phyloP scores from a whole-genome alignment of 2,329 filamentous ascomycete genomes.

The Cordyceps cateniannulata region DNA sequence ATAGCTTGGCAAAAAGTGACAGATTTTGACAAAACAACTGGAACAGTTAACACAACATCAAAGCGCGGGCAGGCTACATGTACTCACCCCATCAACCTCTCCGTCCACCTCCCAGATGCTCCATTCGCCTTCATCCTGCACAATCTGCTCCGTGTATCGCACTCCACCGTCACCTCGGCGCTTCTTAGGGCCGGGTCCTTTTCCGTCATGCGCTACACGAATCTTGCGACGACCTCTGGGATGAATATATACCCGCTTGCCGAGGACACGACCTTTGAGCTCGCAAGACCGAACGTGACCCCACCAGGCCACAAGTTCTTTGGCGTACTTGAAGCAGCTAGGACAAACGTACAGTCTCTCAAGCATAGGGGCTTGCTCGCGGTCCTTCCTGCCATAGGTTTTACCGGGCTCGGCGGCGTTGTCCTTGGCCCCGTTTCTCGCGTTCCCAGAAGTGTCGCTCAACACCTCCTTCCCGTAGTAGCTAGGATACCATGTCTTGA shows the following conservation, averaged over 20 bases:
- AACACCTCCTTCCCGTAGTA: slow-evolving; percentile 74
- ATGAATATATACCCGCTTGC: slow-evolving; percentile 66
- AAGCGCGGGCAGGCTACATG: neutral
- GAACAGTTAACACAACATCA: slow-evolving; percentile 13
- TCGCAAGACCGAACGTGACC: slow-evolving; percentile 54
- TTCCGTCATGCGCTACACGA: slow-evolving; percentile 27
- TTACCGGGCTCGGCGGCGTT: slow-evolving; percentile 17
- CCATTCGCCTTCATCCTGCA: slow-evolving; percentile 63
- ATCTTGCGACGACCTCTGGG: slow-evolving; percentile 40
- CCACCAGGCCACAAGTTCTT: slow-evolving; percentile 52
- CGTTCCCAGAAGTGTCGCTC: slow-evolving; percentile 38
- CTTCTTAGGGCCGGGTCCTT: slow-evolving; percentile 30
- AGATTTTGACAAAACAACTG: slow-evolving; percentile 89
- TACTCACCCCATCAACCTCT: slow-evolving; percentile 65
- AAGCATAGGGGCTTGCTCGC: slow-evolving; percentile 40
- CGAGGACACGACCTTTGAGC: slow-evolving; percentile 47
- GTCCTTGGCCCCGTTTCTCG: slow-evolving; percentile 24
- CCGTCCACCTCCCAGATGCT: slow-evolving; percentile 91
- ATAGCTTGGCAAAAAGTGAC: slow-evolving; percentile 92
- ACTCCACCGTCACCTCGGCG: slow-evolving; percentile 29
- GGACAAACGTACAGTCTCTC: slow-evolving; percentile 79
- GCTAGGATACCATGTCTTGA: slow-evolving; percentile 88
- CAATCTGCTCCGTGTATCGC: slow-evolving; percentile 36
- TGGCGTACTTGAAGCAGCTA: slow-evolving; percentile 89
- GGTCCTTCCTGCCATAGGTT: slow-evolving; percentile 26